phyloP scores from a whole-genome alignment of 257 asterid species.

The Capsicum pubescens region DNA sequence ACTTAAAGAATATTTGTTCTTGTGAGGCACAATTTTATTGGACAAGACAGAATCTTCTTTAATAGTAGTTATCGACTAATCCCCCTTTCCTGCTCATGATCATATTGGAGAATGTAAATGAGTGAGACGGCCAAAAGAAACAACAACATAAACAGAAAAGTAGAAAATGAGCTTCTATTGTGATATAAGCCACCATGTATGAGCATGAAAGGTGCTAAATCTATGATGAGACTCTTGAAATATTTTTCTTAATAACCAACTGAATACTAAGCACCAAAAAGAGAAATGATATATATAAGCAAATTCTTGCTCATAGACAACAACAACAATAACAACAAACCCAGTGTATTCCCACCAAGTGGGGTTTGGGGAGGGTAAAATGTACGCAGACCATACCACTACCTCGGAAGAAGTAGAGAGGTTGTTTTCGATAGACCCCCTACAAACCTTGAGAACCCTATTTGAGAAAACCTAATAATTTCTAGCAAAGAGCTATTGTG shows the following conservation, averaged over 20 bases:
- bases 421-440: too few species aligned
- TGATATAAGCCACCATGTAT: slow-evolving; percentile 10
- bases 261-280: slow-evolving; percentile 12
- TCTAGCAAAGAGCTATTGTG: too few species aligned
- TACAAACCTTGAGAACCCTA: too few species aligned
- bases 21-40: slow-evolving; percentile 52
- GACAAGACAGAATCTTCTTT: slow-evolving; percentile 58
- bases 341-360: too few species aligned
- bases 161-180: slow-evolving; percentile 1
- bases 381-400: too few species aligned
- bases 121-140: neutral
- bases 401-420: too few species aligned
- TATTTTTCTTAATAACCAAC: neutral
- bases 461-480: too few species aligned
- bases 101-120: slow-evolving; percentile 25
- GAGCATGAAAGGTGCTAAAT: slow-evolving; percentile 1
- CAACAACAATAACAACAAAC: too few species aligned
- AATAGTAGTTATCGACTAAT: slow-evolving; percentile 40
- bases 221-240: slow-evolving; percentile 1
- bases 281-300: neutral
- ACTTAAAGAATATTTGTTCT: slow-evolving; percentile 61
- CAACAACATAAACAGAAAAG: neutral
- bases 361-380: too few species aligned
- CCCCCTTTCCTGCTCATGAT: slow-evolving; percentile 65
- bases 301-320: neutral